A percentile compares a stretch with the other conserved stretches of the same genome.
Conservation (phyloP, 1,139 yeast species). For the Arxiozyma heterogenica region DNA sequence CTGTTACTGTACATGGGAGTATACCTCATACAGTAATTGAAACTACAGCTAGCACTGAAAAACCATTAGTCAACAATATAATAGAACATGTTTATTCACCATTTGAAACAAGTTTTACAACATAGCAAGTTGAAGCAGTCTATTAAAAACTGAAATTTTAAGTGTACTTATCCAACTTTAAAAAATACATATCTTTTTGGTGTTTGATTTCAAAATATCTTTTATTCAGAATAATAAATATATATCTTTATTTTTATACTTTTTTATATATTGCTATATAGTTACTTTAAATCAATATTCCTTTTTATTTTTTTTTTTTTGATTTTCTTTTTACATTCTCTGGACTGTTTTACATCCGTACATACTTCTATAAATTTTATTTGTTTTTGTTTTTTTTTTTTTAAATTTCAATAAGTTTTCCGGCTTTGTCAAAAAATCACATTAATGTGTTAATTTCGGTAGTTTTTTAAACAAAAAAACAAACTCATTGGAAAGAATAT, state of each 20-base stretch:
- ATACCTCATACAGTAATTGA: neutral
- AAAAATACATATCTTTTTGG: too few species aligned
- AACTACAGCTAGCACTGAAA: neutral
- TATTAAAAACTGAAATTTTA: too few species aligned
- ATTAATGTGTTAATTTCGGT: neutral
- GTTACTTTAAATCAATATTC: neutral
- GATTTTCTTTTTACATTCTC: neutral
- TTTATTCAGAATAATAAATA: neutral
- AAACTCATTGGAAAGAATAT: too few species aligned
- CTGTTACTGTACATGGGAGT: slow-evolving; percentile 1
- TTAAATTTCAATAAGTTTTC: neutral
- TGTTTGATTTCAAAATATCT: neutral
- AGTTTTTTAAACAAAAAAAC: too few species aligned
- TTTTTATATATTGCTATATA: neutral
- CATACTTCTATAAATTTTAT: neutral
- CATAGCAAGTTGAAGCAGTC: neutral
- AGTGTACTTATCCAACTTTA: too few species aligned
- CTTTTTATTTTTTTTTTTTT: too few species aligned
- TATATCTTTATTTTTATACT: neutral
- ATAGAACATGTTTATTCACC: neutral
- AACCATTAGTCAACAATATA: neutral
- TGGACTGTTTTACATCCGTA: neutral
- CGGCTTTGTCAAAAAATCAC: neutral
- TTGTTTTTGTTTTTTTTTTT: neutral
- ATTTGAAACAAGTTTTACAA: slow-evolving; percentile 2